phyloP scores from a whole-genome alignment of 2,329 filamentous ascomycete genomes.

The Diaporthe sp. region DNA sequence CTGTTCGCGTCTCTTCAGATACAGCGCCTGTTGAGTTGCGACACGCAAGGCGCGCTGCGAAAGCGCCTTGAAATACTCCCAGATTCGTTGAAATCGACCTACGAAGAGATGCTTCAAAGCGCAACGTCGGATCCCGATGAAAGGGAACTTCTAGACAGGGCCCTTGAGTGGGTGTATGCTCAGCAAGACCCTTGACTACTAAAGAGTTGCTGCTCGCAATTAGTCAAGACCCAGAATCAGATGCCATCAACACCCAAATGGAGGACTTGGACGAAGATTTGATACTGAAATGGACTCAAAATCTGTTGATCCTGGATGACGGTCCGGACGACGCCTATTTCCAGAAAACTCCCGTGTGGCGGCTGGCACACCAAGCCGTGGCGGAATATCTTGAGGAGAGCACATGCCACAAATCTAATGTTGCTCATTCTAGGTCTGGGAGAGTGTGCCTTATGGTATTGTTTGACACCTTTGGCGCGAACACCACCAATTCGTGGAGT shows the following conservation, averaged over 20 bases:
- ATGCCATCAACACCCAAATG: rapidly evolving
- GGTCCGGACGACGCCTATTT: neutral
- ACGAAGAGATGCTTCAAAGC: neutral
- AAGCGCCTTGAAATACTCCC: neutral
- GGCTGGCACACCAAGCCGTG: neutral
- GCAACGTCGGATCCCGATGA: neutral
- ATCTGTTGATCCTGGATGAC: neutral
- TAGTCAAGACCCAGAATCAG: neutral
- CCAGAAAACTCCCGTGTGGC: neutral
- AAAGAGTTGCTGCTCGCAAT: neutral
- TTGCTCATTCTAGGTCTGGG: neutral
- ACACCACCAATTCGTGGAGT: neutral
- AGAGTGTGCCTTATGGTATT: neutral
- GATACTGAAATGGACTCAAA: neutral
- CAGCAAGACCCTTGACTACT: neutral
- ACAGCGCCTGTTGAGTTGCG: neutral
- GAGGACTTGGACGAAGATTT: neutral
- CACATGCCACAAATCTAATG: neutral
- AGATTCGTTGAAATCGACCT: neutral
- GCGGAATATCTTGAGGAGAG: neutral
- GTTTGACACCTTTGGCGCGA: neutral
- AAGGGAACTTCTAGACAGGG: neutral
- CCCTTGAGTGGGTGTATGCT: neutral
- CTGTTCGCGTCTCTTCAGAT: neutral
- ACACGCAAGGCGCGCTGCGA: neutral